Evolutionary conservation across 495 filamentous ascomycete genomes (phyloP).

Genomic region (Extremus antarcticus): DNA sequence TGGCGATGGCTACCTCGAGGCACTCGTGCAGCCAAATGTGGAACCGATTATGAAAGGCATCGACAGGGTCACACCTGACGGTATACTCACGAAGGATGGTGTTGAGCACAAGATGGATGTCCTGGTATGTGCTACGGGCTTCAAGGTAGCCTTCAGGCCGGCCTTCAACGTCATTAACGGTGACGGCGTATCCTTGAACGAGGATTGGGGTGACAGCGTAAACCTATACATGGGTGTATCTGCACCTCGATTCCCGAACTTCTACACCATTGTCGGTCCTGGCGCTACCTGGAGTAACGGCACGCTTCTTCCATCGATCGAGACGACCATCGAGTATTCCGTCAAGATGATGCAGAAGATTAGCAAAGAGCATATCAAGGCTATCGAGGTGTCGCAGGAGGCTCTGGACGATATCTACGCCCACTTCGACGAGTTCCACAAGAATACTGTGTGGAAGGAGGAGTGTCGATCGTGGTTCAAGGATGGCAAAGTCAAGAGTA

Average conservation of each 20-base stretch:
- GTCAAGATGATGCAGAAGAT: constrained; percentile 37
- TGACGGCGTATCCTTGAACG: constrained; percentile 15
- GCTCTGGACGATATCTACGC: constrained; percentile 14
- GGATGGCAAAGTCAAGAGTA: constrained; percentile 30
- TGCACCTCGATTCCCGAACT: constrained; percentile 25
- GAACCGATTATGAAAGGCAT: constrained; percentile 22
- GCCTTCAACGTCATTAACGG: constrained; percentile 23
- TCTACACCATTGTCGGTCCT: constrained; percentile 29
- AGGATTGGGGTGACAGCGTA: constrained; percentile 12
- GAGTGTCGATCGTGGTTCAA: constrained; percentile 20
- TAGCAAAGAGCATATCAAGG: constrained; percentile 39
- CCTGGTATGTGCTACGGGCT: constrained; percentile 30
- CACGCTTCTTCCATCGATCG: constrained; percentile 34
- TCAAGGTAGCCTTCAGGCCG: constrained; percentile 23
- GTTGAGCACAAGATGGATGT: constrained; percentile 26
- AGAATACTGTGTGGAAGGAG: constrained; percentile 14
- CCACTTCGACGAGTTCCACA: constrained; percentile 14
- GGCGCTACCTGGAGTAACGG: constrained; percentile 27
- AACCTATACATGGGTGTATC: constrained; percentile 26
- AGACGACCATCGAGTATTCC: constrained; percentile 43
- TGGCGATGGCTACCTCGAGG: constrained; percentile 30
- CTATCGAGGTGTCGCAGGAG: constrained; percentile 14
- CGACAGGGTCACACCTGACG: constrained; percentile 15
- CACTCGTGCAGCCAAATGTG: constrained; percentile 27
- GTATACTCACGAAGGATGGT: constrained; percentile 24